Base-by-base conservation (phyloP, 83 land plant genomes). In the Picea engelmannii region DNA sequence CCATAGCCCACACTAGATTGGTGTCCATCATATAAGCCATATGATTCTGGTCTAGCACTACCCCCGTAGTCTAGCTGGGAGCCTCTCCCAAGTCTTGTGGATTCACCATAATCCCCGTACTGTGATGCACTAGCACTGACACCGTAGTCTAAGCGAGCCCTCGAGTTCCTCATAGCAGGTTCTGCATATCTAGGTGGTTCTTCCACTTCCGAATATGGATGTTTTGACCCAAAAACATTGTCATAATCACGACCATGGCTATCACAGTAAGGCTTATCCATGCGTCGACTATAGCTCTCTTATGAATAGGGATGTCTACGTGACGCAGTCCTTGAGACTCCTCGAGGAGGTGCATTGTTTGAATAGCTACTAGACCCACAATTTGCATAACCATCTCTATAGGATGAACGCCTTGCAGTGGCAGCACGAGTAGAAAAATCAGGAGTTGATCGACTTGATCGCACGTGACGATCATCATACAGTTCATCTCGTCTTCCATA, bases 81-180 rank as follows among this genome's bases (percentile, higher is more conserved):
- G 42, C 81, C 69, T 79, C 95, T 86, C 3, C 89, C 93, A 80
- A 88, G 85, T 80, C 95, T 92, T 60, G 71, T 78, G 52, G 42
- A 90, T 87, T 89, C 89, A 42, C 86, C 90, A 81, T 82, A 78
- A 66, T 89, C 95, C 12, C 83, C 88, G 81, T 83, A n/a, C n/a
- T n/a, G n/a, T n/a, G n/a, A n/a, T n/a, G n/a, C n/a, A n/a, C n/a
- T n/a, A n/a, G n/a, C n/a, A 85, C 86, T 68, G 23, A 82, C 42
- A n/a, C 88, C 95, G 87, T 93, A 93, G 68, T 89, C 95, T 47
- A 89, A 61, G 42, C 93, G 91, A 66, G 93, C 87, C 78, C 91
- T 87, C 25, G 95, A 87, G 0, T 89, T 93, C 44, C 91, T 90
- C n/a, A 83, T 73, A 74, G 86, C 73, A 9, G 87, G 35, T 69